Percentiles rank a stretch among this genome's conserved stretches.
These are phyloP conservation scores for Lipomyces lipofer DNA, from an alignment of 805 yeast genomes.

Conservation along the genomic window DNA sequence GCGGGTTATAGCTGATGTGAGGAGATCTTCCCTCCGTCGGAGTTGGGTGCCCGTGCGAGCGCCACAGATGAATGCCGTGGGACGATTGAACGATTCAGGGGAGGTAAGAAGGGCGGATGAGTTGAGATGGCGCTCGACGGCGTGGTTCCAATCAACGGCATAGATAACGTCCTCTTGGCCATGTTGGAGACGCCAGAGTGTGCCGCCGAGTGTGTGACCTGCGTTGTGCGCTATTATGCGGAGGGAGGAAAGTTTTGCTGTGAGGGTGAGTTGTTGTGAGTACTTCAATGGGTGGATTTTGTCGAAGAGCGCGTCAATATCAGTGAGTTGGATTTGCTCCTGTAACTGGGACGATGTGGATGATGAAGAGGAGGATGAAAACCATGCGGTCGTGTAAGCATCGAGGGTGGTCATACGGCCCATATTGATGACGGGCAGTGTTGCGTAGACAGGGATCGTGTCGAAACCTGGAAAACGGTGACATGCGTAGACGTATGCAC, in stretches of 20 bases:
- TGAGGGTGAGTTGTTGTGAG: constrained; percentile 67
- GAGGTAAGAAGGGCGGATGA: constrained; percentile 64
- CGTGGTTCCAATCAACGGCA: constrained; percentile 94
- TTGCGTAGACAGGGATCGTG: constrained; percentile 68
- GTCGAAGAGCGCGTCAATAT: constrained; percentile 80
- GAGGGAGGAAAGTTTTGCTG: constrained; percentile 50
- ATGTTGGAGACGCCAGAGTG: constrained; percentile 76
- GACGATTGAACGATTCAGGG: constrained; percentile 62
- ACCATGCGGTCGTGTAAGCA: constrained; percentile 66
- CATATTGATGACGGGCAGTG: constrained; percentile 83
- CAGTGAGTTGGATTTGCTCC: constrained; percentile 43
- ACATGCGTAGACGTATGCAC: constrained; percentile 73
- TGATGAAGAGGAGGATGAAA: constrained; percentile 41
- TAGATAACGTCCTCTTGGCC: constrained; percentile 79
- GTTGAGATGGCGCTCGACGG: constrained; percentile 79
- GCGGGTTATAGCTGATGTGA: constrained; percentile 42
- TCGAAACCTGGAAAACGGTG: constrained; percentile 56
- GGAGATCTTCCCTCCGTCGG: constrained; percentile 61
- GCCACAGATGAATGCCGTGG: constrained; percentile 80
- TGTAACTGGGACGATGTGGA: not conserved
- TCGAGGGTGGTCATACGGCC: constrained; percentile 89
- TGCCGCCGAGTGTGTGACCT: constrained; percentile 93
- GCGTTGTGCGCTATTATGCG: constrained; percentile 80
- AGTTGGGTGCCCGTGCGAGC: constrained; percentile 62
- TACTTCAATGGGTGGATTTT: constrained; percentile 67